A percentile compares a stretch with the other conserved stretches of the same genome.
These are phyloP conservation scores for Paecilomyces variotii DNA, from an alignment of 2,329 filamentous ascomycete species.

Conservation along the genomic window DNA sequence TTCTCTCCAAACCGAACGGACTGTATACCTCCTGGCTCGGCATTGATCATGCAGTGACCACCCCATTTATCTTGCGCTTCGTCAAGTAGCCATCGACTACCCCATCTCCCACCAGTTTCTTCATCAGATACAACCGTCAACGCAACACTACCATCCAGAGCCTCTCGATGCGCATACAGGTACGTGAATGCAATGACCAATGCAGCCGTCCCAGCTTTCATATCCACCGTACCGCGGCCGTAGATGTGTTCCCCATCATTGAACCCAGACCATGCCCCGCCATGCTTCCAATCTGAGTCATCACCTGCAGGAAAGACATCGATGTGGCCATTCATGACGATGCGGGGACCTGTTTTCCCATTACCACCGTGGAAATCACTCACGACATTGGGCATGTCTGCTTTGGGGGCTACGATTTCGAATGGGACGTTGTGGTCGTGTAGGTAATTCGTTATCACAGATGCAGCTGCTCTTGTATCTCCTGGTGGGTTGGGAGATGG, in stretches of 20 bases:
- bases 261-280: conserved; percentile 31
- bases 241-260: conserved; percentile 24
- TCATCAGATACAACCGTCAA: conserved; percentile 33
- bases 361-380: conserved; percentile 11
- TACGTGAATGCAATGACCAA: conserved; percentile 32
- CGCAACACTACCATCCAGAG: conserved; percentile 14
- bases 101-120: conserved; percentile 31
- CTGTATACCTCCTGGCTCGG: conserved; percentile 30
- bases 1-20: conserved; percentile 38
- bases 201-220: conserved; percentile 38
- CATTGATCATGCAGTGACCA: conserved; percentile 33
- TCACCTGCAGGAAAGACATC: conserved; percentile 34
- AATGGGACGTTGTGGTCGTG: conserved; percentile 12
- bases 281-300: conserved; percentile 23
- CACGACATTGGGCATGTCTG: conserved; percentile 27
- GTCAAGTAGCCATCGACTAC: conserved; percentile 29
- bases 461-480: conserved; percentile 26
- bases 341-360: conserved; percentile 15
- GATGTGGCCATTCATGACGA: conserved; percentile 38
- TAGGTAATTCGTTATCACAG: conserved; percentile 24
- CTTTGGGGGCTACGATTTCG: conserved; percentile 21
- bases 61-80: conserved; percentile 22
- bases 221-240: conserved; percentile 35
- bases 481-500: conserved; percentile 34
- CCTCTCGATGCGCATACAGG: conserved; percentile 15